These are phyloP conservation scores for Chlorella sp. DNA, from an alignment of 139 green algal genomes.

Conservation along the genomic window DNA sequence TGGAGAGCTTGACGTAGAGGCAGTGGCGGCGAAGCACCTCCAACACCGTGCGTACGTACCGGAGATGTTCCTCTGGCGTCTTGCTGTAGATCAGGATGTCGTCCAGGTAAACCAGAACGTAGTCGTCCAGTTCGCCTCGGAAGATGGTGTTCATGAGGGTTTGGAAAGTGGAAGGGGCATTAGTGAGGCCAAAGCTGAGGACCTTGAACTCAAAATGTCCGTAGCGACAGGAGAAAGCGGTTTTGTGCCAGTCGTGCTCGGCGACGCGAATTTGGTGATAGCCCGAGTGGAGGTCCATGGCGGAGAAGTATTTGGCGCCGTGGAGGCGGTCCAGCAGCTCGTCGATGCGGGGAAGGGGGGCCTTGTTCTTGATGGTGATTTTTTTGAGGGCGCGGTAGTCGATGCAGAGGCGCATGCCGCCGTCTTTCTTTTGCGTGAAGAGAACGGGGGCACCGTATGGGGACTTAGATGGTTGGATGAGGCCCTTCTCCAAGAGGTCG, in stretches of 20 bases:
- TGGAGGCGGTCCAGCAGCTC: conserved; percentile 48
- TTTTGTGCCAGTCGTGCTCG: conserved; percentile 37
- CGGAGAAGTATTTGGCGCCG: conserved; percentile 43
- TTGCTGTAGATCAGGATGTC: conserved; percentile 57
- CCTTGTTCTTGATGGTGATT: conserved; percentile 47
- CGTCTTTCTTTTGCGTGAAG: conserved; percentile 60
- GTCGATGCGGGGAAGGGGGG: conserved; percentile 55
- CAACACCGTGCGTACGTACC: conserved; percentile 51
- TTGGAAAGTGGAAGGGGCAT: conserved; percentile 58
- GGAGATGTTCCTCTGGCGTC: conserved; percentile 38
- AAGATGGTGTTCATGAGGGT: conserved; percentile 49
- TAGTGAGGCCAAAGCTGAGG: conserved; percentile 51
- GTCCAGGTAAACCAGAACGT: conserved; percentile 60
- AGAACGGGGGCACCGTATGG: conserved; percentile 56
- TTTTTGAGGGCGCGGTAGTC: conserved; percentile 62
- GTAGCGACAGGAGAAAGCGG: conserved; percentile 31
- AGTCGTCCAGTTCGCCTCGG: conserved; percentile 37
- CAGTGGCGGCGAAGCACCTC: conserved; percentile 30
- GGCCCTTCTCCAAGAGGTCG: conserved; percentile 46
- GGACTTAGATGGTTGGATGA: conserved; percentile 54
- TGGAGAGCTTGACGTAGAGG: conserved; percentile 34
- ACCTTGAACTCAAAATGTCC: conserved; percentile 42
- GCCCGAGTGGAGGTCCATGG: conserved; percentile 44
- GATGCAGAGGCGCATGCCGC: conserved; percentile 51
- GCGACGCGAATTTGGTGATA: conserved; percentile 43